Percentiles rank a stretch among this genome's conserved stretches.
Evolutionary conservation across 73 alveolate genomes (phyloP).

Genomic region (Effrenium voratum): DNA sequence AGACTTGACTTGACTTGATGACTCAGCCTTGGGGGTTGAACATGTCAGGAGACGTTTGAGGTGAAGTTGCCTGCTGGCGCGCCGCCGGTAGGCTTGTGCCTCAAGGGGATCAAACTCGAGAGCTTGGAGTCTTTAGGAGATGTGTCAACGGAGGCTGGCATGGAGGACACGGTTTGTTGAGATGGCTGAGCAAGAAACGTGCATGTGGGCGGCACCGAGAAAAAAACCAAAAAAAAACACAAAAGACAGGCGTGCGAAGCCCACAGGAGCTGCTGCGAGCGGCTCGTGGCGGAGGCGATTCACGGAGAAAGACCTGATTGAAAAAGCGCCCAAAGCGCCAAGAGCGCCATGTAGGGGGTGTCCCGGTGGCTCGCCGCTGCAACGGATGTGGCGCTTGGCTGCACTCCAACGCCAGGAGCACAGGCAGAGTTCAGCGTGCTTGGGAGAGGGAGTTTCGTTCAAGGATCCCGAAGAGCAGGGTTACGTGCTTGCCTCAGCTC

Average conservation of each 20-base stretch:
- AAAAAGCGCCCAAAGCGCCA: no score
- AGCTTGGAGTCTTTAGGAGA: constrained; percentile 6
- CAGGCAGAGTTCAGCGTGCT: no score
- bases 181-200: no score
- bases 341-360: no score
- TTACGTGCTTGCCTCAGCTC: constrained; percentile 1
- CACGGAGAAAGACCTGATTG: no score
- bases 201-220: no score
- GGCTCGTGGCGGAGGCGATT: constrained; percentile 85
- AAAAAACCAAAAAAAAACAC: no score
- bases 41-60: not conserved
- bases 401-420: constrained; percentile 42
- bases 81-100: constrained; percentile 23
- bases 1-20: no score
- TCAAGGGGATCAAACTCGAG: not conserved
- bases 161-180: constrained; percentile 50
- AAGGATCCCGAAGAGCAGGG: constrained; percentile 80
- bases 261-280: constrained; percentile 85
- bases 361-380: constrained; percentile 46
- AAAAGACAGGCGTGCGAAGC: no score
- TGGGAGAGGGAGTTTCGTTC: no score
- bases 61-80: constrained; percentile 72
- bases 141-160: constrained; percentile 69
- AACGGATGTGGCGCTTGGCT: constrained; percentile 88
- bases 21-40: no score